phyloP scores from a whole-genome alignment of 805 yeast genomes.

The Millerozyma miso region DNA sequence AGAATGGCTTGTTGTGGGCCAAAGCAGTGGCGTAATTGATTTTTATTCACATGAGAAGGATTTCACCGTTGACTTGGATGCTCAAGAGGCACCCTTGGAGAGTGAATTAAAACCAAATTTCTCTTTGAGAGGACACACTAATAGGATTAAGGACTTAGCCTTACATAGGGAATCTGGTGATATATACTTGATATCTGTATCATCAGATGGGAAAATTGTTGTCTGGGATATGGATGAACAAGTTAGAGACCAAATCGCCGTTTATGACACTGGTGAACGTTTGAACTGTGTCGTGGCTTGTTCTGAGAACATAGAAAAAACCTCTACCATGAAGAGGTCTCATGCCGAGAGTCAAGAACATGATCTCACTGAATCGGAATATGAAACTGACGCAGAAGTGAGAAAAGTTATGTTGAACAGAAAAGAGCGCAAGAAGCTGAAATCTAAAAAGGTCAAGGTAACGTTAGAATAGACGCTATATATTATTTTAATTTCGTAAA shows the following conservation, averaged over 20 bases:
- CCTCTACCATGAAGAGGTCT: conserved; percentile 63
- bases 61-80: conserved; percentile 12
- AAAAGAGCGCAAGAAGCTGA: conserved; percentile 37
- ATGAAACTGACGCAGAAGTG: conserved; percentile 68
- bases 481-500: not conserved
- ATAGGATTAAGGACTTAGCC: conserved; percentile 76
- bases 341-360: conserved; percentile 26
- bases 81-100: conserved; percentile 15
- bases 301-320: conserved; percentile 73
- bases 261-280: conserved; percentile 86
- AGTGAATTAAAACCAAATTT: conserved; percentile 45
- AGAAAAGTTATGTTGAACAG: conserved; percentile 53
- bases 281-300: conserved; percentile 78
- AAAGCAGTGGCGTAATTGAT: conserved; percentile 64
- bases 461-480: conserved; percentile 44
- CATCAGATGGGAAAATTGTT: conserved; percentile 91
- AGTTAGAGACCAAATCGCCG: conserved; percentile 75
- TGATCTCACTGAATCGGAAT: conserved; percentile 58
- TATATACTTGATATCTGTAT: conserved; percentile 67
- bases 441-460: conserved; percentile 41
- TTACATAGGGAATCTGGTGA: conserved; percentile 41
- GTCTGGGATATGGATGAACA: conserved; percentile 68
- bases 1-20: conserved; percentile 64
- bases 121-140: conserved; percentile 73
- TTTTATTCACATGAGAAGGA: conserved; percentile 46